These are phyloP conservation scores for Durio zibethinus DNA, from an alignment of 345 rosid species.

Conservation along the genomic window DNA sequence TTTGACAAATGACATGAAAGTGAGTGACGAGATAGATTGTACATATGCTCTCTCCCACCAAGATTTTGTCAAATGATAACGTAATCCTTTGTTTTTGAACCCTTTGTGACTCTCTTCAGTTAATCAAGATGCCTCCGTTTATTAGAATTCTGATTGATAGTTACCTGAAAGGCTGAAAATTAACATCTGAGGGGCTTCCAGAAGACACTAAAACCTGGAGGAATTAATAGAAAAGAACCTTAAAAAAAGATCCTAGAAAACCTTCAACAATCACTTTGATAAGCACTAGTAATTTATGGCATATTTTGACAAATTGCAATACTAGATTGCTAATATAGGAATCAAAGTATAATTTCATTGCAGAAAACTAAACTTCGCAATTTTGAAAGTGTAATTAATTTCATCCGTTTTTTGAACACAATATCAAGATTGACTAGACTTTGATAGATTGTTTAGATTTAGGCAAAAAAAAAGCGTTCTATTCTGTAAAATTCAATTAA, in stretches of 20 bases:
- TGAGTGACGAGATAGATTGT: not conserved
- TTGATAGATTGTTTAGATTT: not conserved
- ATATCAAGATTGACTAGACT: too few species aligned
- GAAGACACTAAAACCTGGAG: too few species aligned
- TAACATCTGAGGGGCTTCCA: too few species aligned
- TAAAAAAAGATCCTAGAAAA: too few species aligned
- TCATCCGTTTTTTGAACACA: not conserved
- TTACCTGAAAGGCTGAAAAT: not conserved
- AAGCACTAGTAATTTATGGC: too few species aligned
- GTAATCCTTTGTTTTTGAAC: not conserved
- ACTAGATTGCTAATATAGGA: not conserved
- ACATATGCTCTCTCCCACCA: not conserved
- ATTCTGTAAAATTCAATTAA: not conserved
- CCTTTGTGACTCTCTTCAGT: not conserved
- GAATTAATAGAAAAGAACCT: too few species aligned
- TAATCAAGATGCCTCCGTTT: not conserved
- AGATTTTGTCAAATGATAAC: not conserved
- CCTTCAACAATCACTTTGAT: too few species aligned
- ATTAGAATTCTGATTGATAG: not conserved
- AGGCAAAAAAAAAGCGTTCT: not conserved
- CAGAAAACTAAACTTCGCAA: not conserved
- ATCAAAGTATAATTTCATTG: not conserved
- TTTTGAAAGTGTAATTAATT: not conserved
- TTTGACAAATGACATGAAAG: not conserved
- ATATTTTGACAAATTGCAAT: not conserved